A percentile compares a stretch with the other conserved stretches of the same genome.
Evolutionary conservation across 192 early-diverging fungal species (phyloP).

Genomic region (Backusella australiensis): DNA sequence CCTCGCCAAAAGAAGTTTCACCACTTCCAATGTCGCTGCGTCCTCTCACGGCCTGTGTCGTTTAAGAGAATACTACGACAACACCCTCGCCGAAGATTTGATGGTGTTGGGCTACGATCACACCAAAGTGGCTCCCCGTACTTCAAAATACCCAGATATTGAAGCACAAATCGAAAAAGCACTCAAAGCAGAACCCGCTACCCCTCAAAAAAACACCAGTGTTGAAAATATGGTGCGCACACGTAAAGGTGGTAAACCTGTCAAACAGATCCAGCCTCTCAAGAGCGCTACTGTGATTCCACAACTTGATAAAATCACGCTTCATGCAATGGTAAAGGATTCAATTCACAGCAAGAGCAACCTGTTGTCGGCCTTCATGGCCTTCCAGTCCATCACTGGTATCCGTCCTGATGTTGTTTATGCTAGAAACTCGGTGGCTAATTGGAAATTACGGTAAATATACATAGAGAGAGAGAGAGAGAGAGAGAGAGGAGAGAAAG

Average conservation of each 20-base stretch:
- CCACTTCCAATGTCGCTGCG: neutral
- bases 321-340: slow-evolving; percentile 87
- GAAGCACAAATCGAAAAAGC: slow-evolving; percentile 29
- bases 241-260: slow-evolving; percentile 46
- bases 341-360: slow-evolving; percentile 87
- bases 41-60: slow-evolving; percentile 36
- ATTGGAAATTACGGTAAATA: slow-evolving; percentile 83
- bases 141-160: slow-evolving; percentile 32
- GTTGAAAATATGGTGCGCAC: slow-evolving; percentile 10
- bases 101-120: slow-evolving; percentile 57
- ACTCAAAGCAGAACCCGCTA: neutral
- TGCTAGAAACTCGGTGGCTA: slow-evolving; percentile 74
- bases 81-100: slow-evolving; percentile 49
- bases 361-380: slow-evolving; percentile 88
- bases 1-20: neutral
- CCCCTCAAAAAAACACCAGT: neutral
- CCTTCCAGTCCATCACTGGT: slow-evolving; percentile 86
- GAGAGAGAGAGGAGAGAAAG: neutral
- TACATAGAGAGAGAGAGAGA: neutral
- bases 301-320: slow-evolving; percentile 64
- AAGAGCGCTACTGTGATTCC: slow-evolving; percentile 66
- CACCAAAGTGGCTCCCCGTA: slow-evolving; percentile 28
- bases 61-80: slow-evolving; percentile 50
- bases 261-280: slow-evolving; percentile 55
- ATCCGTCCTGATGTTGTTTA: slow-evolving; percentile 76